A percentile compares a stretch with the other conserved stretches of the same genome.
phyloP scores from a whole-genome alignment of 2,329 filamentous ascomycete species.

The Fusarium pseudonygamai region DNA sequence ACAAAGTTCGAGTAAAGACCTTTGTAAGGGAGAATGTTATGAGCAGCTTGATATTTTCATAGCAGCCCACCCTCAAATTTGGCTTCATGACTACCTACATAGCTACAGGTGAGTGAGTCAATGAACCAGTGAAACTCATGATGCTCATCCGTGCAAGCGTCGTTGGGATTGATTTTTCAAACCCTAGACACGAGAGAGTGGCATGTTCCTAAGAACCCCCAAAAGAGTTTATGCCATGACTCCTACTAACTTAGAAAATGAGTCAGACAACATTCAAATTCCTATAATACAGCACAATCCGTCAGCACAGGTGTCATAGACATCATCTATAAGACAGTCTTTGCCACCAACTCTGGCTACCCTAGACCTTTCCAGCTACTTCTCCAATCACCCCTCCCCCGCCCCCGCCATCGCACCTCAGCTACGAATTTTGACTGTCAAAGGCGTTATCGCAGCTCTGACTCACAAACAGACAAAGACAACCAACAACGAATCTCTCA shows the following conservation, averaged over 20 bases:
- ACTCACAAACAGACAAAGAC: constrained; percentile 34
- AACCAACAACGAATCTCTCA: background rate
- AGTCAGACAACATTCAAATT: background rate
- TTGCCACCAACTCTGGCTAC: background rate
- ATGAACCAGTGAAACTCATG: too few species aligned
- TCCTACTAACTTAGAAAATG: background rate
- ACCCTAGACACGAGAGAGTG: background rate
- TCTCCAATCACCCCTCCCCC: constrained; percentile 34
- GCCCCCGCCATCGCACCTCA: constrained; percentile 37
- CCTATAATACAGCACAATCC: background rate
- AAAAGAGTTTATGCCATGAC: background rate
- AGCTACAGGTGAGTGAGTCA: background rate
- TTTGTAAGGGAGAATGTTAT: background rate
- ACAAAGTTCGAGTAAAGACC: background rate
- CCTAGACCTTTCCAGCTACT: constrained; percentile 13
- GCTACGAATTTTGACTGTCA: constrained; percentile 37
- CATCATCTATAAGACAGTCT: too few species aligned
- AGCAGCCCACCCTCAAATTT: too few species aligned
- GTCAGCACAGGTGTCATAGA: background rate
- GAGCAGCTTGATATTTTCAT: background rate
- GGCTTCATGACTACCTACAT: background rate
- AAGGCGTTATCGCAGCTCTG: constrained; percentile 35
- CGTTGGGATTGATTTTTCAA: too few species aligned
- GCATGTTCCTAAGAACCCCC: background rate
- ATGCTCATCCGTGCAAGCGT: too few species aligned